phyloP scores from a whole-genome alignment of 2,329 filamentous ascomycete genomes.

The Penicillium sclerotigenum region DNA sequence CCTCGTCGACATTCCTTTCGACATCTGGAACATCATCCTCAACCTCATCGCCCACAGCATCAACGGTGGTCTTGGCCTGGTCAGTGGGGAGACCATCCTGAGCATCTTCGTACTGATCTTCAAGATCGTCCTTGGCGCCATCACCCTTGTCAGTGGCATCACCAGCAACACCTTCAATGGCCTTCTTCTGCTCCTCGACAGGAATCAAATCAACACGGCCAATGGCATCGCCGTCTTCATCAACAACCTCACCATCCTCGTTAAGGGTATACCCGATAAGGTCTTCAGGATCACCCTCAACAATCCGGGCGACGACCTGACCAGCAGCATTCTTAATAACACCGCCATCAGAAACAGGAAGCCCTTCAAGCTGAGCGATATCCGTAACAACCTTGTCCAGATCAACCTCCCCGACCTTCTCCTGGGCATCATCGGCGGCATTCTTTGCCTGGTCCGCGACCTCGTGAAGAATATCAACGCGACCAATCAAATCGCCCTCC shows the following conservation, averaged over 20 bases:
- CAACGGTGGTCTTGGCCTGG: constrained; percentile 7
- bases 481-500: constrained; percentile 37
- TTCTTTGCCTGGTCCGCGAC: constrained; percentile 27
- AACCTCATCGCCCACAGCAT: constrained; percentile 24
- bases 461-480: constrained; percentile 31
- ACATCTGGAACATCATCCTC: constrained; percentile 8
- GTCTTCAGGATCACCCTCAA: constrained; percentile 43
- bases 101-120: constrained; percentile 39
- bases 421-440: constrained; percentile 14
- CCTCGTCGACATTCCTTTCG: constrained; percentile 48
- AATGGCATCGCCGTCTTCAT: constrained; percentile 40
- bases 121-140: constrained; percentile 47
- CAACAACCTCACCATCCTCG: constrained; percentile 41
- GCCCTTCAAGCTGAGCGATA: constrained; percentile 35
- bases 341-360: constrained; percentile 53
- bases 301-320: constrained; percentile 38
- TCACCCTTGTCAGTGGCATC: constrained; percentile 49
- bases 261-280: constrained; percentile 42
- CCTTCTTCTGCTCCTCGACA: constrained; percentile 28
- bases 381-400: constrained; percentile 34
- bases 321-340: constrained; percentile 48
- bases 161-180: constrained; percentile 45
- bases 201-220: constrained; percentile 31
- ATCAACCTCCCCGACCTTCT: constrained; percentile 15
- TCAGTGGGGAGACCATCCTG: constrained; percentile 33